Evolutionary conservation across 2,329 filamentous ascomycete species (phyloP), one percentile per base, ranked within the genome.

Genomic region (Alternaria hordeiaustralica): DNA sequence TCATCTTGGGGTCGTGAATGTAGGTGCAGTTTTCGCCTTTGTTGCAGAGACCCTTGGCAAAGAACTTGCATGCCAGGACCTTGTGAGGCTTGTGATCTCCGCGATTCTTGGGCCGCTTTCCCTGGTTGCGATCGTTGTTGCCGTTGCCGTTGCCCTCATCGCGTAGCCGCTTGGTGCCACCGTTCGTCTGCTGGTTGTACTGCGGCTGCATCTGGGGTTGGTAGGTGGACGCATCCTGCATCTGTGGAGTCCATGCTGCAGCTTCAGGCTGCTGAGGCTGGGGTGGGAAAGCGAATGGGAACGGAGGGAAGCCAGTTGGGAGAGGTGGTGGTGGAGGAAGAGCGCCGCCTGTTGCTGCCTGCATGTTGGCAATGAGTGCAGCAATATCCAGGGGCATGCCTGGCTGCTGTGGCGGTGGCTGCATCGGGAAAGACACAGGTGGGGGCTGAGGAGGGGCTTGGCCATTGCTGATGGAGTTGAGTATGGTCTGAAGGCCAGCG

Each of bases 1-100:
- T 43, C 50, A 44, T 60, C 26, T 71, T 70, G 12, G 66, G 28
- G 55, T 92, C 89, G 74, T 93, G 91, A 60, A 90, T 85, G 78
- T 90, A 93, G 3, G 90, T 92, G 81, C 91, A 93, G 72, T 89
- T 88, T 36, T 90, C 89, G 21, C 91, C 91, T 75, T 92, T 90
- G 7, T 87, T 88, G 79, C 91, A 93, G 74, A 89, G 89, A 13
- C 90, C 90, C 74, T 91, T 87, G 61, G 87, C 85, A 84, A 85
- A 93, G 77, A 92, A 93, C 20, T 86, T 86, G 77, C 91, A 93
- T 6, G 89, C 85, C 73, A 78, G 68, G 7, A 80, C 75, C 58
- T 80, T 81, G 67, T 80, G 77, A 9, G 78, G 78, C 21, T 72
- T 68, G n/a, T 74, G 66, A 23, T 65, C 64, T 12, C 47, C 55